These are phyloP conservation scores for Pythium volutum DNA, from an alignment of 352 stramenopile genomes.

Conservation along the genomic window DNA sequence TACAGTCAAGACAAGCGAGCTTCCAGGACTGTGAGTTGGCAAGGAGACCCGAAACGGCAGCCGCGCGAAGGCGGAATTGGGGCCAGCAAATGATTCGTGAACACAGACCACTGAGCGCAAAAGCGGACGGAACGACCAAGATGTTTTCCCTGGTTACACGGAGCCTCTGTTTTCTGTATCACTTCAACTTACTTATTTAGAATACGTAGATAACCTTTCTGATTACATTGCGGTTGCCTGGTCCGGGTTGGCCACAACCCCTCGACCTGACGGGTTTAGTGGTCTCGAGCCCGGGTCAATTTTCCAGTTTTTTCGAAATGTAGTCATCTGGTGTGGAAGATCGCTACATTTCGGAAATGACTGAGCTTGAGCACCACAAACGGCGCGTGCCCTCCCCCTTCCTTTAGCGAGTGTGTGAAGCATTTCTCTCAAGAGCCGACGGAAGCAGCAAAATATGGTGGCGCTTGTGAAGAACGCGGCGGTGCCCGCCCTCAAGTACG, in stretches of 20 bases:
- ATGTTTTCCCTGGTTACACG: too few relatives aligned
- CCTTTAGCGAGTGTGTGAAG: neutral
- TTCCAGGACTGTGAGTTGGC: too few relatives aligned
- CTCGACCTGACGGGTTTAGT: too few relatives aligned
- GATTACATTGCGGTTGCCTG: neutral
- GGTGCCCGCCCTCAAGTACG: slow-evolving; percentile 33
- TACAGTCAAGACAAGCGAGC: too few relatives aligned
- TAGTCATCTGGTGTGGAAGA: neutral
- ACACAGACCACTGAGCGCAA: too few relatives aligned
- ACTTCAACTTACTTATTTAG: slow-evolving; percentile 9
- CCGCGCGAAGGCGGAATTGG: too few relatives aligned
- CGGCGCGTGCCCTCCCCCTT: slow-evolving; percentile 8
- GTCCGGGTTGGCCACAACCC: too few relatives aligned
- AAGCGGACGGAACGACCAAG: too few relatives aligned
- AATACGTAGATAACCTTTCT: neutral
- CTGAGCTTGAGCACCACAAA: slow-evolving; percentile 23
- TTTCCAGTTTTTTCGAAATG: neutral
- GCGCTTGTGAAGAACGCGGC: slow-evolving; percentile 29
- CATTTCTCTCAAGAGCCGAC: slow-evolving; percentile 24
- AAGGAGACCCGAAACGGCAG: too few relatives aligned
- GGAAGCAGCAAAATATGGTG: slow-evolving; percentile 27
- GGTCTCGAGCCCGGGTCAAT: neutral
- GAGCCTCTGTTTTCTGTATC: too few relatives aligned
- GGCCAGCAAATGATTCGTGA: too few relatives aligned
- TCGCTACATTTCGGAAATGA: slow-evolving; percentile 12